Percentiles rank a stretch among this genome's conserved stretches.
These are phyloP conservation scores for Aspergillus felis DNA, from an alignment of 2,329 filamentous ascomycete genomes.

Conservation along the genomic window DNA sequence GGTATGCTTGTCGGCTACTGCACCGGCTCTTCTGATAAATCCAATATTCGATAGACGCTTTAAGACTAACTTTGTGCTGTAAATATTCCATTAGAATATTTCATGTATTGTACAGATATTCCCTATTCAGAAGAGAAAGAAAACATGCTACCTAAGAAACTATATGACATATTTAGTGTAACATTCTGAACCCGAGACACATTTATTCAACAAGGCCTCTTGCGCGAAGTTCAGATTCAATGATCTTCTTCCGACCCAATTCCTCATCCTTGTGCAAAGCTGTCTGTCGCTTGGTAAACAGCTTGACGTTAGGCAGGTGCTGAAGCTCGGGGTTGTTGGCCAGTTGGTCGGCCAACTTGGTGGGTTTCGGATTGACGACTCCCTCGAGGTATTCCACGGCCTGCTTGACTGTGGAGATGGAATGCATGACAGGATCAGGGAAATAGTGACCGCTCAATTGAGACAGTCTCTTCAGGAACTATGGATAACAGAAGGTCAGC, in stretches of 20 bases:
- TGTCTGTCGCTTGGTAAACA: constrained; percentile 63
- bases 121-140: constrained; percentile 1
- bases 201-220: constrained; percentile 54
- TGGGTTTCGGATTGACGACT: constrained; percentile 37
- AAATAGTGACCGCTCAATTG: constrained; percentile 76
- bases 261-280: constrained; percentile 68
- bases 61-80: constrained; percentile 20
- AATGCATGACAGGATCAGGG: constrained; percentile 63
- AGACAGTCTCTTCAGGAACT: constrained; percentile 78
- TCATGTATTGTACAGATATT: neutral
- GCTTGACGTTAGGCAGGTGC: constrained; percentile 64
- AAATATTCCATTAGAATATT: constrained; percentile 7
- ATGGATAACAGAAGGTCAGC: constrained; percentile 8
- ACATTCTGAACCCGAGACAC: neutral
- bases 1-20: constrained; percentile 8
- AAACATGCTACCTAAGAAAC: constrained; percentile 19
- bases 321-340: constrained; percentile 44
- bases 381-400: constrained; percentile 51
- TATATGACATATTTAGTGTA: constrained; percentile 5
- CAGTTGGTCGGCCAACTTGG: constrained; percentile 61
- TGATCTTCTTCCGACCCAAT: constrained; percentile 74
- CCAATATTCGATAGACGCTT: neutral
- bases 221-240: constrained; percentile 64
- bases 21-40: constrained; percentile 1
- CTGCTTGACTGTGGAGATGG: constrained; percentile 51